A percentile compares a stretch with the other conserved stretches of the same genome.
These are phyloP conservation scores for Leccinellum albellum DNA, from an alignment of 768 basidiomycete species.

Conservation along the genomic window DNA sequence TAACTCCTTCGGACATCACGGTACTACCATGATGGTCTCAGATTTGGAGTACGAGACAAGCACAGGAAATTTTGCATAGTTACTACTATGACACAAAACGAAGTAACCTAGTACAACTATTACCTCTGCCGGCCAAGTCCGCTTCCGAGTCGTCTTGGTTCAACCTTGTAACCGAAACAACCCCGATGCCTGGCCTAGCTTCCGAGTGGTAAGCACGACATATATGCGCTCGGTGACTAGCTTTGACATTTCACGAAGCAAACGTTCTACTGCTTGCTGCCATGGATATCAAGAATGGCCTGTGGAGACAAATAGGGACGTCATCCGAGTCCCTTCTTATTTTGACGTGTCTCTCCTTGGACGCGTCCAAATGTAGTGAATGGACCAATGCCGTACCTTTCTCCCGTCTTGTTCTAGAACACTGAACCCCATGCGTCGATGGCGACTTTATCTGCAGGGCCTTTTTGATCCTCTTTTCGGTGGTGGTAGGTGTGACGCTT, in stretches of 20 bases:
- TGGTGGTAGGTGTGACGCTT: background rate
- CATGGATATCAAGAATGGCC: background rate
- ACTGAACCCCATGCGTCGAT: background rate
- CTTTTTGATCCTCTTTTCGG: background rate
- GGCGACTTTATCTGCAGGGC: background rate
- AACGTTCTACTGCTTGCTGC: background rate
- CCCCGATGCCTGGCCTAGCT: background rate
- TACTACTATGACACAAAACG: constrained; percentile 47
- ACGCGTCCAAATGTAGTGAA: background rate
- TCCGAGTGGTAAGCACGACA: background rate
- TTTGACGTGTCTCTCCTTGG: background rate
- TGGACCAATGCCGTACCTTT: background rate
- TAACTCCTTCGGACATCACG: too few relatives aligned
- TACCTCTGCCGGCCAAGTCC: background rate
- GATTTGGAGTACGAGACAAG: background rate
- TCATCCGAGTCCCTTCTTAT: background rate
- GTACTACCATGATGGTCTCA: background rate
- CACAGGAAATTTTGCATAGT: constrained; percentile 19
- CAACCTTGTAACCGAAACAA: background rate
- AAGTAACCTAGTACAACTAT: background rate
- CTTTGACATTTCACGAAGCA: background rate
- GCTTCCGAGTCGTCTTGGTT: background rate
- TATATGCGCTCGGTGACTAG: background rate
- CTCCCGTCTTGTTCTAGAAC: background rate
- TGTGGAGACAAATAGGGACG: background rate